Evolutionary conservation across 2,329 filamentous ascomycete species (phyloP).

Genomic region (Neofusicoccum cordaticola): DNA sequence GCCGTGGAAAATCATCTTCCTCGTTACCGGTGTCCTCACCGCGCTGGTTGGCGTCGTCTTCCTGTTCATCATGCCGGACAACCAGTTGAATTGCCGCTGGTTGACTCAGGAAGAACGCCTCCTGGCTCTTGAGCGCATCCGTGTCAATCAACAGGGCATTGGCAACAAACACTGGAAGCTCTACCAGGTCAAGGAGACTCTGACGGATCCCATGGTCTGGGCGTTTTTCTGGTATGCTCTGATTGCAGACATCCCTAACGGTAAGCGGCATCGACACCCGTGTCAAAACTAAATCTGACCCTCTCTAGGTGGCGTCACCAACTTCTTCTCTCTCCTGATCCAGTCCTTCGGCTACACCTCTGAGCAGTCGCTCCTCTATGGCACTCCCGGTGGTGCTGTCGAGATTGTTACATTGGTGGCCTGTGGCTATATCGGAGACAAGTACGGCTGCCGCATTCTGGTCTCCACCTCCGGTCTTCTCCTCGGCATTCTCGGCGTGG

Average conservation of each 20-base stretch:
- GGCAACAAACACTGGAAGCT: conserved; percentile 64
- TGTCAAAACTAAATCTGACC: background rate
- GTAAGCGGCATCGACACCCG: conserved; percentile 23
- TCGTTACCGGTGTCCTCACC: conserved; percentile 46
- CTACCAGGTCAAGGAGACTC: conserved; percentile 58
- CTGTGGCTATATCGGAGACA: conserved; percentile 58
- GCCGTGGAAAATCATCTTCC: conserved; percentile 63
- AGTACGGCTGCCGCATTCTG: conserved; percentile 56
- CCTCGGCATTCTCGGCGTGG: conserved; percentile 57
- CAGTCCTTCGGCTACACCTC: conserved; percentile 63
- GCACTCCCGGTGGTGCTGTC: conserved; percentile 63
- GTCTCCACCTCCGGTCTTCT: conserved; percentile 53
- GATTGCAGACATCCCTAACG: conserved; percentile 57
- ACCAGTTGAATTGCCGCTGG: conserved; percentile 59
- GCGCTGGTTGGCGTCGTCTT: conserved; percentile 42
- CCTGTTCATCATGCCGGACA: conserved; percentile 54
- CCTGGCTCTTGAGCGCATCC: conserved; percentile 65
- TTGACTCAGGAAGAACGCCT: conserved; percentile 65
- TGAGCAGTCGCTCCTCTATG: conserved; percentile 62
- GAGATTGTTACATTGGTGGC: conserved; percentile 59
- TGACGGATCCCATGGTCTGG: conserved; percentile 56
- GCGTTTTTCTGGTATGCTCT: conserved; percentile 58
- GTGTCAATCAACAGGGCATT: conserved; percentile 69
- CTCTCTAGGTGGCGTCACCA: conserved; percentile 48
- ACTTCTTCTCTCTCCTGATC: conserved; percentile 63